Base-by-base conservation (phyloP, 495 filamentous ascomycete genomes). In the Hyaloscypha finlandica region DNA sequence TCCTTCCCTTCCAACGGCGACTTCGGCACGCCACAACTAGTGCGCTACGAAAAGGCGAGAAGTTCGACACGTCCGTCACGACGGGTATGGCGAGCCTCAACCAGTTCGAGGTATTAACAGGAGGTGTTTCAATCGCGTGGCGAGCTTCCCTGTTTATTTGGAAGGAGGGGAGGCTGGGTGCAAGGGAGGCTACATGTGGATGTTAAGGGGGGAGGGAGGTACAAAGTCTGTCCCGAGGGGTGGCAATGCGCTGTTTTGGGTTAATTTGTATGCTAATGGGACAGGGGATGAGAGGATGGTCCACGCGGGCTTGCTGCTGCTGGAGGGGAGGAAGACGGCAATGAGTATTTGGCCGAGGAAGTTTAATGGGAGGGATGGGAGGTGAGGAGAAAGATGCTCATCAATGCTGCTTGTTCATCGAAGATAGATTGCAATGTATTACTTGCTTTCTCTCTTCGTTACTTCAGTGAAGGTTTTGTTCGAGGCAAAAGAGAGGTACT, bases 21-120 rank as follows among this genome's bases (percentile, higher is more conserved):
- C 63, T 81, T 83, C 73, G 81, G 81, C 0, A 76, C 78, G 0
- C 78, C 81, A 31, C 82, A 84, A 69, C 72, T 84, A n/a, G 82
- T 84, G 32, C 77, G 77, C 14, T 84, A 84, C 67, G 74, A 73
- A 1, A 74, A 1, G 81, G 79, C 1, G 76, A 83, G 64, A 70
- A 71, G 9, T 83, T 83, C 75, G 80, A 83, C 64, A 83, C 64
- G 65, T 75, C 6, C 82, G 83, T 61, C 77, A 79, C 55, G 81
- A 84, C 73, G 83, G 81, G 82, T 83, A 76, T 65, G 73, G 74
- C n/a, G 69, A 61, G 42, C 73, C 66, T n/a, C 69, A 77, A 72
- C 48, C 73, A 12, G 6, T 62, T 1, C 29, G 14, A 68, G 65
- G 58, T 2, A 75, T 76, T 0, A 63, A 64, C 14, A 67, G 72